Base-by-base conservation (phyloP, 139 green algal genomes). In the Tetraselmis chui region DNA sequence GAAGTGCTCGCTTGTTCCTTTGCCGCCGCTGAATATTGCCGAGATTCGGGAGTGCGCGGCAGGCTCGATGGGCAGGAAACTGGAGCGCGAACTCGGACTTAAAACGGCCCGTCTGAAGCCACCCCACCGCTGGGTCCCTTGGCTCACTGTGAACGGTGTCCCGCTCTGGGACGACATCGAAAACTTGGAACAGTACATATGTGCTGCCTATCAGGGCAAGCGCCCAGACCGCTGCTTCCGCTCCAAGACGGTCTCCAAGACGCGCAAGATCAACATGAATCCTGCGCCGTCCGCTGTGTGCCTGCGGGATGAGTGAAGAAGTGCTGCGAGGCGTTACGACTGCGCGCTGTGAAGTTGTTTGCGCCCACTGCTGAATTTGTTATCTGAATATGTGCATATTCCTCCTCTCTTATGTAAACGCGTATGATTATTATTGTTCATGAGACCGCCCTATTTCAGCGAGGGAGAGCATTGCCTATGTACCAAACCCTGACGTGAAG, bases 91-190 rank as follows among this genome's bases (percentile, higher is more conserved):
- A 22, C 11, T 79, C 18, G 76, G 76, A 22, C 11, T 18, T 24
- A 5, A 79, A 79, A 79, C 76, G 11, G 18, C 11, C 11, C 5
- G 29, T 18, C 76, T 79, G 11, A 31, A 31, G 29, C 76, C 76
- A 18, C 76, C 76, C 18, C 76, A 79, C 29, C 76, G 29, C 18
- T 79, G 29, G 29, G 76, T 79, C 5, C 76, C 76, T 24, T 79
- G 76, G 76, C 18, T 79, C 11, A 79, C 76, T 18, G 76, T 79
- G 11, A 79, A 79, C 18, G 76, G 29, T 31, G 76, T 79, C 11
- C 76, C 76, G 11, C 5, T 79, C 29, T 31, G 29, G 29, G 76
- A 31, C 18, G 76, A 79, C 76, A 45, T 27, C 76, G 76, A 5
- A 5, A 79, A 79, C 76, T 22, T 79, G 76, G 29, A 79, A 18